These are phyloP conservation scores for Vicia faba DNA, from an alignment of 306 rosid species.

Conservation along the genomic window DNA sequence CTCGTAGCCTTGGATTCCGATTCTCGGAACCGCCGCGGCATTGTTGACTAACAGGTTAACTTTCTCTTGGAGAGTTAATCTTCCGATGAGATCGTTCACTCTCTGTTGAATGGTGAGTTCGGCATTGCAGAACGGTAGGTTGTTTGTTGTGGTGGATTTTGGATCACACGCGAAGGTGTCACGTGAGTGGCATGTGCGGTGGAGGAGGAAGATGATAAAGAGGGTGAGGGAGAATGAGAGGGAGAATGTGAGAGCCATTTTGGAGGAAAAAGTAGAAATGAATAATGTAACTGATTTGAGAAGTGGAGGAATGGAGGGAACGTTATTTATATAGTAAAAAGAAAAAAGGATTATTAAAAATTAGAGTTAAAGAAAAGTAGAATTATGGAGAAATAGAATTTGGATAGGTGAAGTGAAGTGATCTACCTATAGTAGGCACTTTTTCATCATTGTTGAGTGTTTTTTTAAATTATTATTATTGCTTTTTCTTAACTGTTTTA, in stretches of 20 bases:
- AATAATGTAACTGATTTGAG: background rate
- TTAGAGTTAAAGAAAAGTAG: no score
- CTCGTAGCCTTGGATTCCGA: constrained; percentile 80
- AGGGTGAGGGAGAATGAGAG: background rate
- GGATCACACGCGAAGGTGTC: constrained; percentile 81
- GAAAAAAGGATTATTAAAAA: background rate
- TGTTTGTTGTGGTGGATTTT: constrained; percentile 41
- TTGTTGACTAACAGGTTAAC: constrained; percentile 60
- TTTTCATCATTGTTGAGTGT: constrained; percentile 33
- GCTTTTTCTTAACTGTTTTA: background rate
- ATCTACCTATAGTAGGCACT: background rate
- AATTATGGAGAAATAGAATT: background rate
- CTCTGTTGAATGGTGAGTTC: constrained; percentile 48
- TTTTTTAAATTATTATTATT: constrained; percentile 3
- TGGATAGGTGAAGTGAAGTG: background rate
- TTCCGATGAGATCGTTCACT: constrained; percentile 70
- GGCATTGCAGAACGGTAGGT: constrained; percentile 53
- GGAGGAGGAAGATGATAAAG: constrained; percentile 26
- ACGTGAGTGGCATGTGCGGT: constrained; percentile 37
- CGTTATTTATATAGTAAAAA: constrained; percentile 25
- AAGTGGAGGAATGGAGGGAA: constrained; percentile 31
- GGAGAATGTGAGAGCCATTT: constrained; percentile 42
- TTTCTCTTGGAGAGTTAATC: constrained; percentile 79
- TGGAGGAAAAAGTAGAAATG: constrained; percentile 1
- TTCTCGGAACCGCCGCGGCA: constrained; percentile 70